Evolutionary conservation across 345 rosid species (phyloP).

Genomic region (Erucastrum elatum): DNA sequence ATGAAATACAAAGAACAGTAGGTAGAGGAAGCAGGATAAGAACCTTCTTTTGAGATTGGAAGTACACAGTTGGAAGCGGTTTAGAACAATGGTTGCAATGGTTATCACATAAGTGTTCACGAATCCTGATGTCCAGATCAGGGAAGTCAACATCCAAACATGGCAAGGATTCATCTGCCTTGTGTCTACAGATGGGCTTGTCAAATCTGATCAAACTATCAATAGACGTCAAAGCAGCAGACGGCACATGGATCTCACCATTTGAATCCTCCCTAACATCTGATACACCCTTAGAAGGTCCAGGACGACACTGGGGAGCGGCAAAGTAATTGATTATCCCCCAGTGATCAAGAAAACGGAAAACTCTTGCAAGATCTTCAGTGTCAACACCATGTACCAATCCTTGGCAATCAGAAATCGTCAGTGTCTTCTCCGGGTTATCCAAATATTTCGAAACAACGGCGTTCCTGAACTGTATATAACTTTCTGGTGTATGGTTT

Average conservation of each 20-base stretch:
- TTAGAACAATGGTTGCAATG: conserved; percentile 72
- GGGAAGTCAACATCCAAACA: conserved; percentile 51
- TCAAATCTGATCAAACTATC: conserved; percentile 98
- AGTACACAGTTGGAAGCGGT: conserved; percentile 61
- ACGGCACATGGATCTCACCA: conserved; percentile 94
- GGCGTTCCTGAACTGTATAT: conserved; percentile 82
- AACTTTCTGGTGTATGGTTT: conserved; percentile 76
- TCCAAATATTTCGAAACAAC: conserved; percentile 87
- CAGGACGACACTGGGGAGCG: conserved; percentile 43
- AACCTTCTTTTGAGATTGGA: conserved; percentile 95
- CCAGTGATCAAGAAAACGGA: conserved; percentile 98
- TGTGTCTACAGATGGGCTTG: conserved; percentile 85
- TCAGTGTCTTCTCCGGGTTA: conserved; percentile 71
- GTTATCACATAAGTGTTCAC: conserved; percentile 81
- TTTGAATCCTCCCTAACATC: conserved; percentile 78
- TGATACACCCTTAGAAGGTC: conserved; percentile 55
- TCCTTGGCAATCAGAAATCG: conserved; percentile 74
- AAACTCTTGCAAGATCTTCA: conserved; percentile 79
- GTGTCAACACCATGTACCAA: conserved; percentile 51
- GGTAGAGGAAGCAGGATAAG: conserved; percentile 18
- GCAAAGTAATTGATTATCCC: conserved; percentile 95
- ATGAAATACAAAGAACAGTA: conserved; percentile 14
- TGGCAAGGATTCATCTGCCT: conserved; percentile 62
- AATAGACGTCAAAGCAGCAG: conserved; percentile 88
- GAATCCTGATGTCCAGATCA: conserved; percentile 87